Evolutionary conservation across 306 rosid species (phyloP).

Genomic region (Pyrus pyrifolia): DNA sequence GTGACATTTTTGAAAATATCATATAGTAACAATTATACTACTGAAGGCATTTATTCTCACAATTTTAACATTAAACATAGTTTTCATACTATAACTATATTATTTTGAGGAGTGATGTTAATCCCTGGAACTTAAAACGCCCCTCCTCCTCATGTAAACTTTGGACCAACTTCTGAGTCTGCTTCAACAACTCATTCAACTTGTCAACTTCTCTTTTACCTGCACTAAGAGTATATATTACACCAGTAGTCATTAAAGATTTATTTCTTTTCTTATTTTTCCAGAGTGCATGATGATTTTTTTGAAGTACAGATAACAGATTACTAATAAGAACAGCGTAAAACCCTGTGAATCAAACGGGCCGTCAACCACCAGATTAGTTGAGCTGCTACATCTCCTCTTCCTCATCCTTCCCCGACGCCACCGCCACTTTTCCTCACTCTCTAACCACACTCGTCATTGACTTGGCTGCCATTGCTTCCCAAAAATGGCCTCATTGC

Average conservation of each 20-base stretch:
- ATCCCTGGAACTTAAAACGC: not conserved
- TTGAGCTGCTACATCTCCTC: not conserved
- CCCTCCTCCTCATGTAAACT: not conserved
- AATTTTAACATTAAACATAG: too few species aligned
- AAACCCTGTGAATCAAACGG: not conserved
- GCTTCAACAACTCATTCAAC: slow-evolving; percentile 2
- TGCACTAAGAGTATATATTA: not conserved
- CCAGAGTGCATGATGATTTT: not conserved
- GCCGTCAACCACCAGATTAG: not conserved
- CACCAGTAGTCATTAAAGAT: not conserved
- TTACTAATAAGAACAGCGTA: not conserved
- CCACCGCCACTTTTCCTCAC: not conserved
- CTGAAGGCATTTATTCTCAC: too few species aligned
- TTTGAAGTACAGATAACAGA: not conserved
- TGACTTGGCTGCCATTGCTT: not conserved
- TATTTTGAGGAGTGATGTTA: not conserved
- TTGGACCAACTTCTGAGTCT: not conserved
- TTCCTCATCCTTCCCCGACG: too few species aligned
- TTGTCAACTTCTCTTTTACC: not conserved
- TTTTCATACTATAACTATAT: too few species aligned
- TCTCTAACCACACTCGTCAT: not conserved
- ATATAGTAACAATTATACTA: too few species aligned
- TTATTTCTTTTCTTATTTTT: too few species aligned
- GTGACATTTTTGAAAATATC: too few species aligned
- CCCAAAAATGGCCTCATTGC: not conserved